Conservation (phyloP, 306 rosid genomes). For the Biancaea sappan region DNA sequence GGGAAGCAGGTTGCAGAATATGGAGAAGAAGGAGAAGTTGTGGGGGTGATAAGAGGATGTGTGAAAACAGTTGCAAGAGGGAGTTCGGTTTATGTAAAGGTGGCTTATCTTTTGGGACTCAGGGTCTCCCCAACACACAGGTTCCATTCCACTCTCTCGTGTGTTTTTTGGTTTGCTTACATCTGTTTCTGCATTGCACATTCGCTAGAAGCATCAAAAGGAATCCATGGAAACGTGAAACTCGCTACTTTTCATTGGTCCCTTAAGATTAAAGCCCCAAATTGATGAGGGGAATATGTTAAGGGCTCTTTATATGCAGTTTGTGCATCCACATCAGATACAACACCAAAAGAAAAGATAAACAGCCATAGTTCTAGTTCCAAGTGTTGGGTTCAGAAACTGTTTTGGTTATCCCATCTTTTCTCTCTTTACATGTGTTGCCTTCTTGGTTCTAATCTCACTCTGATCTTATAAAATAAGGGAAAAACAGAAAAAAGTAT, state of each 20-base stretch:
- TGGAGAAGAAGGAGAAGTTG: conserved; percentile 69
- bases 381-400: conserved; percentile 36
- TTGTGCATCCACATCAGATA: conserved; percentile 28
- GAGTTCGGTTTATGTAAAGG: conserved; percentile 54
- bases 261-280: conserved; percentile 28
- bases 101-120: conserved; percentile 89
- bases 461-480: conserved; percentile 28
- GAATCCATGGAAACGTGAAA: conserved; percentile 22
- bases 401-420: conserved; percentile 24
- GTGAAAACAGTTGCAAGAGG: conserved; percentile 73
- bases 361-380: neutral
- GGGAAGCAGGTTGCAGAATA: conserved; percentile 77
- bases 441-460: conserved; percentile 44
- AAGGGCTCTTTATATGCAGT: too few species aligned
- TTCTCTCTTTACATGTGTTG: conserved; percentile 29
- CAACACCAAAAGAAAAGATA: conserved; percentile 21
- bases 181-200: conserved; percentile 38
- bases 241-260: neutral
- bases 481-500: conserved; percentile 26
- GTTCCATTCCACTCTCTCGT: conserved; percentile 42
- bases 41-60: conserved; percentile 89
- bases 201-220: conserved; percentile 23
- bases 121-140: conserved; percentile 88
- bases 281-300: too few species aligned
- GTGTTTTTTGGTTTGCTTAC: conserved; percentile 29